Evolutionary conservation across 1,284 basidiomycete genomes (phyloP).

Genomic region (Ceratobasidium sp.): DNA sequence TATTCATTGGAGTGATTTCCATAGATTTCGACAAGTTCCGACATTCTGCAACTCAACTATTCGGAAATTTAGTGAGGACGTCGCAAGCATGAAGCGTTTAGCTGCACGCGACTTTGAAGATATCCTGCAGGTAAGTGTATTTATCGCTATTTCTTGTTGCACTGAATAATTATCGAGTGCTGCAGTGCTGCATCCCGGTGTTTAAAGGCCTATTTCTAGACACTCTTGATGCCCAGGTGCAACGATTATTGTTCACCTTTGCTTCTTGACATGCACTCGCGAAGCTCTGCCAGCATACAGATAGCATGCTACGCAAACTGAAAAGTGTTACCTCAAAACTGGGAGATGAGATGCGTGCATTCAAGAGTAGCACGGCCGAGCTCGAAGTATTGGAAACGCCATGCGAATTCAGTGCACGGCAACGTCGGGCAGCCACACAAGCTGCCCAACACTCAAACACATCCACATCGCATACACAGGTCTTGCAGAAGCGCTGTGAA

Average conservation of each 20-base stretch:
- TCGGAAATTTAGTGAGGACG: slow-evolving; percentile 41
- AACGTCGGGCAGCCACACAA: slow-evolving; percentile 6
- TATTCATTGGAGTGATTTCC: background rate
- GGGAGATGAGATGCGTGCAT: slow-evolving; percentile 45
- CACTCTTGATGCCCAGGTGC: background rate
- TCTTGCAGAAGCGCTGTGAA: background rate
- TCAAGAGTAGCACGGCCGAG: slow-evolving; percentile 44
- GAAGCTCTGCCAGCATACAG: slow-evolving; percentile 16
- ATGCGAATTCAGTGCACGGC: slow-evolving; percentile 47
- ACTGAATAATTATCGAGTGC: too few relatives aligned
- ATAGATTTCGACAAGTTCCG: slow-evolving; percentile 40
- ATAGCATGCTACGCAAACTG: background rate
- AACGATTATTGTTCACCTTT: background rate
- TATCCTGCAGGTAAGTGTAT: slow-evolving; percentile 10
- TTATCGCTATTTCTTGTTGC: too few relatives aligned
- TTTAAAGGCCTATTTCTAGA: slow-evolving; percentile 53
- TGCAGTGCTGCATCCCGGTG: slow-evolving; percentile 52
- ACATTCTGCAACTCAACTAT: slow-evolving; percentile 42
- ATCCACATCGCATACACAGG: background rate
- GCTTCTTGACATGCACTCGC: slow-evolving; percentile 13
- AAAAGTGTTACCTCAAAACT: slow-evolving; percentile 45
- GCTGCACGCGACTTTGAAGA: slow-evolving; percentile 44
- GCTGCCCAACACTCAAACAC: background rate
- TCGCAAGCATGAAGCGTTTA: slow-evolving; percentile 38
- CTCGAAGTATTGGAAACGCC: slow-evolving; percentile 50